phyloP scores from a whole-genome alignment of 257 asterid species.

The Forsythia viridissima region DNA sequence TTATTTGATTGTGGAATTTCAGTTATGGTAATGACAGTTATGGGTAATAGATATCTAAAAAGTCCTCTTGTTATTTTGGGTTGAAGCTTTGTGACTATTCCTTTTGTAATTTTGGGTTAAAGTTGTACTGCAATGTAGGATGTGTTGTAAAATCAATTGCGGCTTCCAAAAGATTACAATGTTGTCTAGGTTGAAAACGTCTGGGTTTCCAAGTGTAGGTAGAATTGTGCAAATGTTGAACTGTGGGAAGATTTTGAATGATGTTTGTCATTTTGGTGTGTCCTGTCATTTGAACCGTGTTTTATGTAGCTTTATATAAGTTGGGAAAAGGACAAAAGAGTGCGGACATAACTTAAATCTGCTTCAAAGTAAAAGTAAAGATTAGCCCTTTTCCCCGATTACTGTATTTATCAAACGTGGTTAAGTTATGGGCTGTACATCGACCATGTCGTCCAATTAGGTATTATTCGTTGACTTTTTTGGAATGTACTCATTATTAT shows the following conservation, averaged over 20 bases:
- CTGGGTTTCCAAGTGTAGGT: neutral
- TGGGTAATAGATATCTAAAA: too few species aligned
- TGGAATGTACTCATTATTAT: too few species aligned
- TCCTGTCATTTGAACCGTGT: neutral
- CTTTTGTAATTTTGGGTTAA: neutral
- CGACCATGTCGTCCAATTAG: neutral
- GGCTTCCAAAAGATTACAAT: conserved; percentile 7
- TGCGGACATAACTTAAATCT: conserved; percentile 9
- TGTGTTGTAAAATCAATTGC: conserved; percentile 10
- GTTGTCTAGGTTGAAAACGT: neutral
- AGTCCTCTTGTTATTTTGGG: too few species aligned
- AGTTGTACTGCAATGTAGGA: neutral
- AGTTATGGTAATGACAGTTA: too few species aligned
- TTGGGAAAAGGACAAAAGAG: conserved; percentile 12
- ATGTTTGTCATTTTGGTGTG: neutral
- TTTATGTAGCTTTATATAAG: neutral
- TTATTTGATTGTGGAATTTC: too few species aligned
- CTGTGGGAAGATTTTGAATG: conserved; percentile 8
- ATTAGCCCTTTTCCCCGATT: neutral
- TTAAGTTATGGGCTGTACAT: neutral
- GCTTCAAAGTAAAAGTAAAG: conserved; percentile 21
- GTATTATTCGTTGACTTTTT: neutral
- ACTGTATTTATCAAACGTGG: neutral
- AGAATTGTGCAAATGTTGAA: conserved; percentile 13
- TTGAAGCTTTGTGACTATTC: too few species aligned